Base-by-base conservation (phyloP, 345 rosid species). In the Rhodamnia argentea region DNA sequence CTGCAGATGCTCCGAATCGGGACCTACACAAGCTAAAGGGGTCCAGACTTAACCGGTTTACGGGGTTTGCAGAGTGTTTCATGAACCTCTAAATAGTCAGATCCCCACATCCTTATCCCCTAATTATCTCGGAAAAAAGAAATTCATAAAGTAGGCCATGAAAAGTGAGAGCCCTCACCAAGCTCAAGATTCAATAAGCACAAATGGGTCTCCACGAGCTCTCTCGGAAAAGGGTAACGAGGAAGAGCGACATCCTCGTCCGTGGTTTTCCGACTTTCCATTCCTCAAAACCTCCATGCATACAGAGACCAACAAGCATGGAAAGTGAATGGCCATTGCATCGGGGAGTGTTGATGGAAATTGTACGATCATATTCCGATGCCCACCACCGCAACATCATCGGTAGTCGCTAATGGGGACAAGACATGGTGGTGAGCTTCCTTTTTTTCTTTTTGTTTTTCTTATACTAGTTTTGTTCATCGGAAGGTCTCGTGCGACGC, bases 21-120 rank as follows among this genome's bases (percentile, higher is more conserved):
- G 24, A 32, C 44, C 13, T 32, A 6, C 22, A 32, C 37, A 0
- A 0, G 12, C 6, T 1, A 2, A 32, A 29, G 6, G 42, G 1
- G 2, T 29, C 13, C 0, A 0, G 5, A 64, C 9, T 32, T 64
- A 32, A 32, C 44, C 4, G 3, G 3, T 32, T 4, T 3, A 32
- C 16, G 76, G 6, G 18, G 18, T 4, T 2, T 64, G 13, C 12
- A 32, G 44, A 32, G 44, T 32, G 22, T 32, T 64, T 8, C 44
- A 32, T 64, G 6, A 44, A 15, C 5, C 23, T 64, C 1, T 3
- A 29, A 8, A 16, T 20, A 16, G 44, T 0, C 2, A 6, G 40
- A 37, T 32, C 40, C 32, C 76, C 12, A 29, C 53, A 3, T 42
- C 14, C 53, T 0, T 52, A 52, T 52, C 14, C 53, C 8, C 13